A percentile compares a stretch with the other conserved stretches of the same genome.
These are phyloP conservation scores for Dictyostelium gargantuum DNA, from an alignment of 208 protist species.

Conservation along the genomic window DNA sequence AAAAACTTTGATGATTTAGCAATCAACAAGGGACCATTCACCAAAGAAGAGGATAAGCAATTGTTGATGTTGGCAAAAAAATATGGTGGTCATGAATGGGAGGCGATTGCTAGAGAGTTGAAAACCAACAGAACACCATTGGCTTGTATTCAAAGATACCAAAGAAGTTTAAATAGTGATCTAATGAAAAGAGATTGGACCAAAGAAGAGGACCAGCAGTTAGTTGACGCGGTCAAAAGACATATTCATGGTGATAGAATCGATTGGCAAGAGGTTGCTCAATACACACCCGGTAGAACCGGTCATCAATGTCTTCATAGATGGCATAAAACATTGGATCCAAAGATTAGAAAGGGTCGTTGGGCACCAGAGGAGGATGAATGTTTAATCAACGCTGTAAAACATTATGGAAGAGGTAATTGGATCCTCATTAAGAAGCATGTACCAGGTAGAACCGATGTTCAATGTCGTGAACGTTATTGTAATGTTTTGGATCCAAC, in stretches of 20 bases:
- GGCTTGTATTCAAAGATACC: constrained; percentile 25
- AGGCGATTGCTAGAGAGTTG: constrained; percentile 63
- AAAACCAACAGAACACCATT: background rate
- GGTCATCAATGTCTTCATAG: constrained; percentile 85
- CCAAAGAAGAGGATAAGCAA: constrained; percentile 76
- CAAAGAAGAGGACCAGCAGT: constrained; percentile 56
- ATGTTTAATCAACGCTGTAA: constrained; percentile 67
- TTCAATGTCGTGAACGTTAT: constrained; percentile 85
- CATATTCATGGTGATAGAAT: constrained; percentile 69
- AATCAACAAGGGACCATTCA: constrained; percentile 74
- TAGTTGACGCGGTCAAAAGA: constrained; percentile 49
- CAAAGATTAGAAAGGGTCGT: constrained; percentile 75
- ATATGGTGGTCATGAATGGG: constrained; percentile 78
- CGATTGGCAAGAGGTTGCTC: constrained; percentile 80
- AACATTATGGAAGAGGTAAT: constrained; percentile 70
- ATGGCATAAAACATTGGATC: constrained; percentile 82
- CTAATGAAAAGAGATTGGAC: constrained; percentile 52
- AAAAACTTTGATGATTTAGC: constrained; percentile 46
- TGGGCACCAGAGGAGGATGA: constrained; percentile 79
- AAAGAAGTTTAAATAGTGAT: constrained; percentile 40
- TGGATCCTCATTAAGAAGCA: constrained; percentile 81
- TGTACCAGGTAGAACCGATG: constrained; percentile 80
- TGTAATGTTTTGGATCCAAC: constrained; percentile 81
- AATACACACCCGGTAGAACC: constrained; percentile 75
- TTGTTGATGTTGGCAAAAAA: constrained; percentile 71